Base-by-base conservation (phyloP, 2,329 filamentous ascomycete genomes). In the Fusarium stilboides region DNA sequence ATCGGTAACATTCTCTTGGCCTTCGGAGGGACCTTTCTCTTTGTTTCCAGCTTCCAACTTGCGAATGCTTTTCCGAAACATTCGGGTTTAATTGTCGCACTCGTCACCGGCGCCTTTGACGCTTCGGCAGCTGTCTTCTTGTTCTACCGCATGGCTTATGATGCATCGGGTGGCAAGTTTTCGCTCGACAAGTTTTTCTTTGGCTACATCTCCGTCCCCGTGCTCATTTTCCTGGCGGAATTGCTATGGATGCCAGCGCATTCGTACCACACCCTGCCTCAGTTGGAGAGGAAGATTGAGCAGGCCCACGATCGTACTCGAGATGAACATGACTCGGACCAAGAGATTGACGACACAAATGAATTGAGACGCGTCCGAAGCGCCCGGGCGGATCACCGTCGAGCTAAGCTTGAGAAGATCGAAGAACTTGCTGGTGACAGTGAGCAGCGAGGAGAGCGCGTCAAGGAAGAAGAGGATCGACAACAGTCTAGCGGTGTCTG, bases 91-190 rank as follows among this genome's bases (percentile, higher is more conserved):
- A 92, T 95, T 57, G 83, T 96, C 10, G 92, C 93, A 5, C 84
- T 93, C 34, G 81, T 96, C 44, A 95, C 92, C 0, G 92, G 92
- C 3, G 91, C 92, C 3, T 96, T 95, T 77, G 93, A 96, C 77
- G 90, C 92, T 2, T 94, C 92, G 1, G 93, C 91, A 60, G 92
- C 92, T 1, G 79, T 94, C 2, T 94, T 94, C 72, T 83, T 94
- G 20, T 79, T 92, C 46, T 94, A 94, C 79, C 88, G 91, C 28
- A 79, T 94, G 55, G 78, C 91, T 13, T 94, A 91, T 76, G 86
- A 92, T 73, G 82, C 82, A 42, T 88, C 86, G 0, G 74, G 58
- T 2, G 80, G 81, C 4, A 42, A 66, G 3, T 76, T 83, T 39
- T 74, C 76, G 1, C 80, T 79, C 0, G 75, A 76, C 9, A 75